Evolutionary conservation across 345 rosid genomes (phyloP).

Genomic region (Gynandropsis gynandra): DNA sequence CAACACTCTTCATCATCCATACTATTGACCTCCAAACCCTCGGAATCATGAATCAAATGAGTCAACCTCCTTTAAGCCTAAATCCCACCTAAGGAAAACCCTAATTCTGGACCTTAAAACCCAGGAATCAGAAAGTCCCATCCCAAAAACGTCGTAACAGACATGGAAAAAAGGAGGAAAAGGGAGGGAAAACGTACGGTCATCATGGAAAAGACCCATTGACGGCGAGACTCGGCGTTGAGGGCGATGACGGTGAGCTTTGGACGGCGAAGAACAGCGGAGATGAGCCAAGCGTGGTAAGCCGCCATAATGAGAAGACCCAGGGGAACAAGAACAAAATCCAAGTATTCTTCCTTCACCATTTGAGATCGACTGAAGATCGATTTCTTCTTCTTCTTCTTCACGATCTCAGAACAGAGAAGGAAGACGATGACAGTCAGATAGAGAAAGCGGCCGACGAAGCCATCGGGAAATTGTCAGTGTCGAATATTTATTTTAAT

Average conservation of each 20-base stretch:
- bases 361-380: constrained; percentile 1
- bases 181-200: constrained; percentile 35
- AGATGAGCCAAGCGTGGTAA: constrained; percentile 46
- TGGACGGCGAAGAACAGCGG: constrained; percentile 29
- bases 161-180: background rate
- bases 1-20: constrained; percentile 9
- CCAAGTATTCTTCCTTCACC: constrained; percentile 35
- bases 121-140: background rate
- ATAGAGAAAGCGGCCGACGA: no score
- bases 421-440: no score
- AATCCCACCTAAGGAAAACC: background rate
- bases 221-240: constrained; percentile 75
- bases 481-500: no score
- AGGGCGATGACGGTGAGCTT: constrained; percentile 46
- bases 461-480: no score
- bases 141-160: background rate
- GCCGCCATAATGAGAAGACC: constrained; percentile 33
- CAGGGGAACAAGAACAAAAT: constrained; percentile 33
- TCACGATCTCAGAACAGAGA: background rate
- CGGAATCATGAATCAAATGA: no score
- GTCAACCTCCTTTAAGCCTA: background rate
- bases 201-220: constrained; percentile 80
- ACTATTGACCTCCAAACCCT: no score
- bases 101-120: background rate
- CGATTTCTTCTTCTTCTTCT: constrained; percentile 6